A percentile compares a stretch with the other conserved stretches of the same genome.
Evolutionary conservation across 169 alveolate genomes (phyloP).

Genomic region (Theileria annulata): DNA sequence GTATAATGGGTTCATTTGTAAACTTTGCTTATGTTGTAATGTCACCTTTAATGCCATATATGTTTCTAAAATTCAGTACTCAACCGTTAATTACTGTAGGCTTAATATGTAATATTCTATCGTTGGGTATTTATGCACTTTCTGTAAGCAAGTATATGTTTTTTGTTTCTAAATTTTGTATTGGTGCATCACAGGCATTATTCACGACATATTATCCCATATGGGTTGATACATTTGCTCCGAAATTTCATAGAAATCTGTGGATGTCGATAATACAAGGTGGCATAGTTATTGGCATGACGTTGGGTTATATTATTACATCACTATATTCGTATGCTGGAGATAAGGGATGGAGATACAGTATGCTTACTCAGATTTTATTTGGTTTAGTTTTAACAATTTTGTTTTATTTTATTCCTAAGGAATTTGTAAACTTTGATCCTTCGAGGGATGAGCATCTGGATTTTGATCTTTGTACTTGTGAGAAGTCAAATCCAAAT

Average conservation of each 20-base stretch:
- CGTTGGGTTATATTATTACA: constrained; percentile 69
- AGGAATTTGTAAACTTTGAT: constrained; percentile 28
- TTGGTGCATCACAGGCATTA: constrained; percentile 90
- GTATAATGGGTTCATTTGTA: constrained; percentile 75
- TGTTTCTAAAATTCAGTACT: constrained; percentile 65
- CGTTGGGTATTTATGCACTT: constrained; percentile 64
- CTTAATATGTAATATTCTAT: constrained; percentile 47
- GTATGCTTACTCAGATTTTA: constrained; percentile 38
- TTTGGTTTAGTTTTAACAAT: background rate
- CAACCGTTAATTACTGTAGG: constrained; percentile 65
- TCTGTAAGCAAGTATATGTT: constrained; percentile 71
- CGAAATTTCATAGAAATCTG: constrained; percentile 82
- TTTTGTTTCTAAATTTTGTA: constrained; percentile 81
- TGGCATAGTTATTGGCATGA: constrained; percentile 87
- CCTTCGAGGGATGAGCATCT: background rate
- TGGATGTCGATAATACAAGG: constrained; percentile 93
- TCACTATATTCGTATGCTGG: constrained; percentile 17
- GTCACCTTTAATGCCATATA: constrained; percentile 72
- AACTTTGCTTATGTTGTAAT: constrained; percentile 75
- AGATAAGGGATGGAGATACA: constrained; percentile 44
- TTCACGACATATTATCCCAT: constrained; percentile 91
- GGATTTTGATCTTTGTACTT: background rate
- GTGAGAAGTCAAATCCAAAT: background rate
- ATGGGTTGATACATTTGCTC: constrained; percentile 93
- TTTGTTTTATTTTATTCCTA: constrained; percentile 27